Base-by-base conservation (phyloP, 352 stramenopile genomes). In the Pythium brassicae region DNA sequence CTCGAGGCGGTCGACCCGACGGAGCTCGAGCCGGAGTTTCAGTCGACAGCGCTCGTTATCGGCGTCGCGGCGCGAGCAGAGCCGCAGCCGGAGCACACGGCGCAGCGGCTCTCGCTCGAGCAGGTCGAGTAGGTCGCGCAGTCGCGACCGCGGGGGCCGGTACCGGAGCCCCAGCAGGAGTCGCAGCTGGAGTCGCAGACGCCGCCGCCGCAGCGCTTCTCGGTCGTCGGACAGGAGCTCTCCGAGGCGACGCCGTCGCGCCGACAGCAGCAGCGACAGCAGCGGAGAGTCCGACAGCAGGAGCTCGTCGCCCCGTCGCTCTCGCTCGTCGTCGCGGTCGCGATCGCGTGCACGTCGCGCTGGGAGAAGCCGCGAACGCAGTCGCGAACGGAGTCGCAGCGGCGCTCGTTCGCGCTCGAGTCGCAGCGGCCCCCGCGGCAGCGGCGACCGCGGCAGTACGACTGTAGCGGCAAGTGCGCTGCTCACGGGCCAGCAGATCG, bases 401-500 rank as follows among this genome's bases (percentile, higher is more conserved):
- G 19, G 27, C 26, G 15, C 20, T 8, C 11, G n/a, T 10, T 17
- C 46, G 32, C 12, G n/a, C 46, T 40, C 20, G n/a, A 25, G 27
- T 12, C 43, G 17, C n/a, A n/a, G n/a, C n/a, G n/a, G n/a, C n/a
- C n/a, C n/a, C n/a, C n/a, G n/a, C n/a, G n/a, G n/a, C n/a, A n/a
- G n/a, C n/a, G 6, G 29, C 32, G 49, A 59, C 32, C 35, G 43
- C 40, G 20, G 29, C 1, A 32, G 39, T 7, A 22, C 56, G 27
- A 40, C 34, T 27, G 34, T 10, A 53, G 45, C 32, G 55, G 66
- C 9, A 49, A 54, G 25, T 50, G 53, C 10, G 37, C 22, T 88
- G 39, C 55, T 88, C 35, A 93, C 83, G 2, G 83, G 83, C 0
- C 79, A 90, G 50, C 80, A 91, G 64, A 77, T 93, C 50, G 80